Percentiles rank a stretch among this genome's conserved stretches.
Conservation (phyloP, 495 filamentous ascomycete genomes). For the Penicillium angulare region DNA sequence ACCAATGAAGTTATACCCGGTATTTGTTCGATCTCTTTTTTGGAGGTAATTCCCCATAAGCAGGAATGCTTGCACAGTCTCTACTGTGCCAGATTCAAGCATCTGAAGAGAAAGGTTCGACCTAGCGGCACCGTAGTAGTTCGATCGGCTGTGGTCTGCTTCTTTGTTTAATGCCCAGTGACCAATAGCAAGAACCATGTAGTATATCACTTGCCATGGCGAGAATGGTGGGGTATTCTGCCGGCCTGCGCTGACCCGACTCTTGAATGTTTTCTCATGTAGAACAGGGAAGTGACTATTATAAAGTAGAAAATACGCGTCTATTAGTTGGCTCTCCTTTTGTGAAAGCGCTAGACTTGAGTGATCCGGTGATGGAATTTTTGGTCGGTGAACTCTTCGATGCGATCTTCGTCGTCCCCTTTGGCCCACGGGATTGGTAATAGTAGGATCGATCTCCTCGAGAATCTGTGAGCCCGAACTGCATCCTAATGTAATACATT, state of each 20-base stretch:
- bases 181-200: constrained; percentile 24
- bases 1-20: constrained; percentile 30
- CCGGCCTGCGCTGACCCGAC: constrained; percentile 6
- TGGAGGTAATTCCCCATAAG: constrained; percentile 26
- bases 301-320: constrained; percentile 25
- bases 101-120: constrained; percentile 27
- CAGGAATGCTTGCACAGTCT: constrained; percentile 24
- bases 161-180: constrained; percentile 15
- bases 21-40: constrained; percentile 23
- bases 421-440: neutral
- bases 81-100: constrained; percentile 24
- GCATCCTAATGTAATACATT: constrained; percentile 8
- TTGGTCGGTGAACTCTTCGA: neutral
- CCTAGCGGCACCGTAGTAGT: constrained; percentile 21
- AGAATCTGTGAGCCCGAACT: constrained; percentile 17
- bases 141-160: constrained; percentile 6
- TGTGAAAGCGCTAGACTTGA: neutral
- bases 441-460: constrained; percentile 5
- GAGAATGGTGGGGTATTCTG: constrained; percentile 12
- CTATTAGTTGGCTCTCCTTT: constrained; percentile 9
- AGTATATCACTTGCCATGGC: constrained; percentile 22
- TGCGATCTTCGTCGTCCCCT: neutral
- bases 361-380: neutral
- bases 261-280: constrained; percentile 24
- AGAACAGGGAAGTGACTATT: constrained; percentile 20